Base-by-base conservation (phyloP, 352 stramenopile species). In the Phytopythium kandeliae region DNA sequence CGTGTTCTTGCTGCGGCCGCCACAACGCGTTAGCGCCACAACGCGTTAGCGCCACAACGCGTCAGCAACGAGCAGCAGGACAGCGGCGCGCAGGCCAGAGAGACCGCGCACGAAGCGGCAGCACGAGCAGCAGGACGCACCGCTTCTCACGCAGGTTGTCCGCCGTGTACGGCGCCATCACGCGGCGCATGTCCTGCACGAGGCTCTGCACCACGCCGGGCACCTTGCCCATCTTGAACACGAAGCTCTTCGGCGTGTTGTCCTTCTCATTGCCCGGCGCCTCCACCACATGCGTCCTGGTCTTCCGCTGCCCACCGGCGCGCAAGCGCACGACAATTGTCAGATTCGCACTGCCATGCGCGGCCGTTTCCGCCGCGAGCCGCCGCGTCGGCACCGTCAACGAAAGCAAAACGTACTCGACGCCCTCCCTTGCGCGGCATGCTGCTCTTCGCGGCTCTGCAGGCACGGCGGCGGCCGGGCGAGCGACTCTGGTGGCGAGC, bases 121-220 rank as follows among this genome's bases (percentile, higher is more conserved):
- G n/a, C n/a, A n/a, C n/a, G n/a, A 52, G 25, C 21, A 21, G 1
- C 4, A 47, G 24, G 4, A 37, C 46, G 22, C 57, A 72, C 69
- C 85, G 80, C 55, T 95, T 91, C 71, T 98, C 91, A 28, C 78
- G 73, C 48, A 98, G 81, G 48, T 96, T 93, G 40, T 96, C 67
- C 17, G 95, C 95, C 22, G 95, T 98, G 71, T 97, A 95, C 12
- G 95, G 94, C 28, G 90, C 74, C 95, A 98, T 98, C 2, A 98
- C 71, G 50, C 89, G 79, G n/a, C 95, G 83, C 63, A 98, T 74
- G 55, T 98, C 94, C 47, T 89, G 61, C 35, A 98, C 88, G 26
- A 98, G 62, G 43, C 82, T 88, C 30, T 77, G 66, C 12, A 98
- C 75, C 26, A 92, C 73, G 5, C 48, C 54, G 16, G 80, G 80